Conservation (phyloP, 257 asterid genomes). For the Solanum appendiculatum region DNA sequence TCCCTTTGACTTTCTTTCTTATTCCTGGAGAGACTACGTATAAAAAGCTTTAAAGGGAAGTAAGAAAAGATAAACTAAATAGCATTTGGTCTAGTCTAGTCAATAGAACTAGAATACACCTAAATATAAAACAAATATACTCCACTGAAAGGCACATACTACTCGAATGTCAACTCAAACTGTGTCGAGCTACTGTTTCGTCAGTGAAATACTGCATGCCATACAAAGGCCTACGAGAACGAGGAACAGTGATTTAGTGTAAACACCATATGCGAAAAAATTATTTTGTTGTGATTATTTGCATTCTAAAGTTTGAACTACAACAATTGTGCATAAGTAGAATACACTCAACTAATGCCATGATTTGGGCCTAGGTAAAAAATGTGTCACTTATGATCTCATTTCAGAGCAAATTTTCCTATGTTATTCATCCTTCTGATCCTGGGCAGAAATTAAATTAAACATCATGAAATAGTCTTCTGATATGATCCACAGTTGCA, state of each 20-base stretch:
- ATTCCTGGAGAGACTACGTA: not conserved
- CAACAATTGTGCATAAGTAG: not conserved
- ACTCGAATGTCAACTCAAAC: not conserved
- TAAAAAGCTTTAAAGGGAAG: not conserved
- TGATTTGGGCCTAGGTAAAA: not conserved
- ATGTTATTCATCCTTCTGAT: not conserved
- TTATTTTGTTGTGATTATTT: not conserved
- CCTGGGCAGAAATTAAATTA: constrained; percentile 21
- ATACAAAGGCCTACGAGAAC: not conserved
- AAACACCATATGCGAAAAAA: not conserved
- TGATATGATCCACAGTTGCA: constrained; percentile 77
- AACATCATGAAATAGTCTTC: constrained; percentile 88
- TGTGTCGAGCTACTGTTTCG: not conserved
- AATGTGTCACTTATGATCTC: not conserved
- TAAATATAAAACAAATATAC: not conserved
- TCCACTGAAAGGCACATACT: not conserved
- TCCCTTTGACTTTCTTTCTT: not conserved
- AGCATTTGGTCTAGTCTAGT: not conserved
- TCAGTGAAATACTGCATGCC: not conserved
- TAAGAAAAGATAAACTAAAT: not conserved
- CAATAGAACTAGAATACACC: not conserved
- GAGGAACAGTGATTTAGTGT: not conserved
- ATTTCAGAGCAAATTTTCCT: not conserved
- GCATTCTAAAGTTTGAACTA: not conserved
- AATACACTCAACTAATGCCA: not conserved